Evolutionary conservation across 495 filamentous ascomycete genomes (phyloP).

Genomic region (Darksidea phi): DNA sequence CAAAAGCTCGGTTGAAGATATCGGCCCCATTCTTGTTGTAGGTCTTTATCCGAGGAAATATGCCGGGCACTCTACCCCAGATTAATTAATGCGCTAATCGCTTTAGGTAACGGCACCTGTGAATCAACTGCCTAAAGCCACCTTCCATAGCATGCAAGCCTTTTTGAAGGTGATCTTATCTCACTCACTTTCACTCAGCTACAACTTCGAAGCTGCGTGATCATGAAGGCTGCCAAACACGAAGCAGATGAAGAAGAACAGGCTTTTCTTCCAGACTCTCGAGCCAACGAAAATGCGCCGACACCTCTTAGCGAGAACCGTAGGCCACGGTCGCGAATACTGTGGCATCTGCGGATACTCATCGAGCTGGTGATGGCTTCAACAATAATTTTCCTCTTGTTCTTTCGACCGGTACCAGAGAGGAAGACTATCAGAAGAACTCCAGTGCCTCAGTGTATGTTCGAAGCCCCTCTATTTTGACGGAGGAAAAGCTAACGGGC

Average conservation of each 20-base stretch:
- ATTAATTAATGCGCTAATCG: neutral
- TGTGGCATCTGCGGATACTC: constrained; percentile 11
- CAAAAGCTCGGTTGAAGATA: no score
- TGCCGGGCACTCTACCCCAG: no score
- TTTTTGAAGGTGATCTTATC: neutral
- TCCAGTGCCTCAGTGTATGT: constrained; percentile 23
- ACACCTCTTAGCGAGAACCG: neutral
- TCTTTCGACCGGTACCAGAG: constrained; percentile 3
- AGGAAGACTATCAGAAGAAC: constrained; percentile 8
- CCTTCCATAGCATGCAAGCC: no score
- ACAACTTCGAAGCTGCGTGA: no score
- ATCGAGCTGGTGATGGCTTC: constrained; percentile 17
- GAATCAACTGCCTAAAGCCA: constrained; percentile 3
- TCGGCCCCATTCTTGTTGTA: no score
- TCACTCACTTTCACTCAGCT: neutral
- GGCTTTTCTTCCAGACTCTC: constrained; percentile 7
- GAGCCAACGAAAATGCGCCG: constrained; percentile 1
- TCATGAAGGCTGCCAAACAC: constrained; percentile 5
- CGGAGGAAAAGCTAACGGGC: neutral
- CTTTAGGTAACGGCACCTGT: neutral
- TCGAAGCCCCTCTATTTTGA: neutral
- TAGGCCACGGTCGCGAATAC: neutral
- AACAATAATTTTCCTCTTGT: constrained; percentile 17
- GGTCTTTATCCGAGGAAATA: no score
- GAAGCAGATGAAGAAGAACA: constrained; percentile 6